A percentile compares a stretch with the other conserved stretches of the same genome.
These are phyloP conservation scores for Heliosperma pusillum DNA, from an alignment of 148 eudicot species.

Conservation along the genomic window DNA sequence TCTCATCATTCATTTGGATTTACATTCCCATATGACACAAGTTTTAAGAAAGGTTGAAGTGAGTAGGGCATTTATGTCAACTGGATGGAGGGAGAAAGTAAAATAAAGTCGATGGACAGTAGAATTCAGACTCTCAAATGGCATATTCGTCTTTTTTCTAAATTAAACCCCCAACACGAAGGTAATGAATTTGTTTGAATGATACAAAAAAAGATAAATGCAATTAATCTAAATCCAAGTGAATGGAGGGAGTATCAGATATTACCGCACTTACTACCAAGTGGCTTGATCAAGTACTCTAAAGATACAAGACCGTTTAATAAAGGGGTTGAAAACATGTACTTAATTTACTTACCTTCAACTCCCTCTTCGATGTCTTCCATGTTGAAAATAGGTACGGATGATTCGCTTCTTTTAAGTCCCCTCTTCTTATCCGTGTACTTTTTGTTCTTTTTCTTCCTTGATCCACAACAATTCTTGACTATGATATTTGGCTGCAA, in stretches of 20 bases:
- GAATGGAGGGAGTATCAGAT: neutral
- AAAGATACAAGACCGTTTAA: neutral
- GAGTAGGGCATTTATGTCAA: neutral
- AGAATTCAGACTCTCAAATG: neutral
- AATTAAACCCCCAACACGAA: neutral
- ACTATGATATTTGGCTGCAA: slow-evolving; percentile 82
- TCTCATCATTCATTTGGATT: neutral
- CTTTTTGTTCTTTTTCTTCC: slow-evolving; percentile 83
- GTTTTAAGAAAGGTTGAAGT: neutral
- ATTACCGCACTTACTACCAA: neutral
- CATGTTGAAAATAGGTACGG: slow-evolving; percentile 86
- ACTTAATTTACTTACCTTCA: slow-evolving; percentile 52
- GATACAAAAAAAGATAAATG: neutral
- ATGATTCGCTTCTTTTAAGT: slow-evolving; percentile 78
- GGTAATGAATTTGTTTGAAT: too few species aligned
- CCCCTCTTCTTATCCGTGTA: slow-evolving; percentile 76
- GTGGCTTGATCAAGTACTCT: neutral
- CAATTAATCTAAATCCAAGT: neutral
- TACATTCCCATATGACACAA: neutral
- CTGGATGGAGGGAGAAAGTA: neutral
- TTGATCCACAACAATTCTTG: slow-evolving; percentile 79
- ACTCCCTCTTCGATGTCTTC: slow-evolving; percentile 94
- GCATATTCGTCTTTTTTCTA: neutral
- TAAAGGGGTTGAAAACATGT: neutral
- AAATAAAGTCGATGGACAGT: neutral